Base-by-base conservation (phyloP, 2,329 filamentous ascomycete genomes). In the Domatiomyces globalis region DNA sequence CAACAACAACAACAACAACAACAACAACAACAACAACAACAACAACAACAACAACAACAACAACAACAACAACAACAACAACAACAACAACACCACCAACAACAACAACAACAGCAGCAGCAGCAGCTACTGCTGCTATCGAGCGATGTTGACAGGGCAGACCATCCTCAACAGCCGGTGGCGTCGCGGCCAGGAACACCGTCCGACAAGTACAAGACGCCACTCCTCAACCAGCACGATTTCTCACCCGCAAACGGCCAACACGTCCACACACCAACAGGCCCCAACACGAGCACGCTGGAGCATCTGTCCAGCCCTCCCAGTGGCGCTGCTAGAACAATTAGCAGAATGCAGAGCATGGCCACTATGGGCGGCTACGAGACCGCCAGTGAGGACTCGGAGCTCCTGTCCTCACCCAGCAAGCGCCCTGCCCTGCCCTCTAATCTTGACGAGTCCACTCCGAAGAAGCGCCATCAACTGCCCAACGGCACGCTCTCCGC, bases 291-390 rank as follows among this genome's bases (percentile, higher is more conserved):
- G 1, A 69, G 67, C 2, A 63, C 64, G 4, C 57, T 72, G 18
- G 70, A 72, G 52, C 66, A 66, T 9, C 59, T 69, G 49, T 64
- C 65, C 12, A 73, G 71, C 2, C 72, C 72, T 9, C 71, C 71
- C 2, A 69, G 69, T 5, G 71, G 69, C 8, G 68, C 67, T 10
- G 66, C 66, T 6, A 66, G 71, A 51, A 69, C 65, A 1, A 58
- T 66, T 5, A 65, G 64, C 20, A 65, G 69, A 36, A 65, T 66
- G 46, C 63, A 69, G n/a, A 70, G 67, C 4, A 53, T 61, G 50
- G 59, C 62, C 8, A 64, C 61, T 4, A 60, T 61, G 29, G 59
- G 56, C 25, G 58, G 59, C 22, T 63, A 64, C 49, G 62, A 64
- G 45, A 64, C 62, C 1, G 61, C 62, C 9, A 55, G 53, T 20